These are phyloP conservation scores for Microstegium vimineum DNA, from an alignment of 176 grass and related monocot genomes.

Conservation along the genomic window DNA sequence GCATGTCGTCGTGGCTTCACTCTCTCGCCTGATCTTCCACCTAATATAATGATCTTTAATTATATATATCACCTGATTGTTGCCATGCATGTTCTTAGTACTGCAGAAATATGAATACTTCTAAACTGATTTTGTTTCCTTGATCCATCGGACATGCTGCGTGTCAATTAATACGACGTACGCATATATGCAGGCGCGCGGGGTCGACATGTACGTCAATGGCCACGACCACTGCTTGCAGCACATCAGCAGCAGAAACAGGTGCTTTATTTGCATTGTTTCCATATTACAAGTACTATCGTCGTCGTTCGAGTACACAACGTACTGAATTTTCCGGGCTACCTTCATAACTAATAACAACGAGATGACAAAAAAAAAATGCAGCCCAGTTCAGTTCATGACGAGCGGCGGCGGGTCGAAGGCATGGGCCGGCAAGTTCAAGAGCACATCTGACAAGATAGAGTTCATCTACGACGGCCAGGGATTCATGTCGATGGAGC, in stretches of 20 bases:
- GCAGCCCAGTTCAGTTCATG: constrained; percentile 53
- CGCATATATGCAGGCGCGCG: constrained; percentile 47
- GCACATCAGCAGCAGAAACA: constrained; percentile 70
- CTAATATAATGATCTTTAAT: too few relatives aligned
- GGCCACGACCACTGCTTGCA: constrained; percentile 89
- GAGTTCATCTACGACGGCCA: constrained; percentile 89
- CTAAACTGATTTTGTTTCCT: neutral
- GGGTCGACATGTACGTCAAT: constrained; percentile 65
- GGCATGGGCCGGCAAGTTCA: constrained; percentile 73
- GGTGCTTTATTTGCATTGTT: neutral
- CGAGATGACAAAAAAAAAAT: neutral
- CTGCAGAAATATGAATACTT: neutral
- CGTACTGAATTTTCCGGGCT: neutral
- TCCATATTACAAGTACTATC: too few relatives aligned
- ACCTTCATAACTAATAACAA: neutral
- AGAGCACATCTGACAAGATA: constrained; percentile 43
- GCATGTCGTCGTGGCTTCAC: too few relatives aligned
- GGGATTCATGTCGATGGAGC: constrained; percentile 71
- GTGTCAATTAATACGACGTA: too few relatives aligned
- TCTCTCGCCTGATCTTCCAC: too few relatives aligned
- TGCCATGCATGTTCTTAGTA: neutral
- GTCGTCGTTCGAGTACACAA: neutral
- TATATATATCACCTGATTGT: too few relatives aligned
- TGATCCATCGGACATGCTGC: too few relatives aligned
- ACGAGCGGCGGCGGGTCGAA: constrained; percentile 84